Evolutionary conservation across 495 filamentous ascomycete genomes (phyloP).

Genomic region (Penicilliopsis zonata): DNA sequence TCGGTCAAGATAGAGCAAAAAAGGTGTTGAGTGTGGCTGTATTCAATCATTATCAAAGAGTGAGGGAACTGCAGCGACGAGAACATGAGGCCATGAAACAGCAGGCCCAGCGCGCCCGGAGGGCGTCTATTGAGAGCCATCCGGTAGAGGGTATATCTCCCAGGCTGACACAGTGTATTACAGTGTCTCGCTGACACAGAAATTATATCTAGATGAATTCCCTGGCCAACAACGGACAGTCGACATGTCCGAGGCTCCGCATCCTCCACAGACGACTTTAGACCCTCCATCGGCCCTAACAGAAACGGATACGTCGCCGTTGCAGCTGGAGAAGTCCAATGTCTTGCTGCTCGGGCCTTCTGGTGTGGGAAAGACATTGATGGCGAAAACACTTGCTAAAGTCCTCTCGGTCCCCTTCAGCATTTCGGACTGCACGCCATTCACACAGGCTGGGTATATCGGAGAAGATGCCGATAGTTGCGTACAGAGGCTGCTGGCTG

Average conservation of each 20-base stretch:
- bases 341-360: constrained; percentile 87
- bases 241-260: constrained; percentile 16
- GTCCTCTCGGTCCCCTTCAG: constrained; percentile 89
- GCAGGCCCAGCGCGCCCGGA: constrained; percentile 33
- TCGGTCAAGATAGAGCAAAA: constrained; percentile 94
- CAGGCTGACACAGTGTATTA: neutral
- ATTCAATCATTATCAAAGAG: constrained; percentile 92
- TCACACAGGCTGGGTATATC: constrained; percentile 95
- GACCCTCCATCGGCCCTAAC: constrained; percentile 30
- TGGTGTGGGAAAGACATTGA: constrained; percentile 93
- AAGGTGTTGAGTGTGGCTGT: constrained; percentile 85
- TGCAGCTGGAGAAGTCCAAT: constrained; percentile 92
- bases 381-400: constrained; percentile 70
- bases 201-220: constrained; percentile 54
- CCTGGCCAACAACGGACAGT: constrained; percentile 58
- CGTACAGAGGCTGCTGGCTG: constrained; percentile 78
- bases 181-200: too few species aligned
- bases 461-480: constrained; percentile 92
- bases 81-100: constrained; percentile 68
- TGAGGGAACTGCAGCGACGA: constrained; percentile 62
- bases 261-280: constrained; percentile 13
- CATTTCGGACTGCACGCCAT: constrained; percentile 94
- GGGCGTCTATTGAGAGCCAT: constrained; percentile 34
- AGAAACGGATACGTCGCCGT: constrained; percentile 44
- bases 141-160: constrained; percentile 42